Percentiles rank a stretch among this genome's conserved stretches.
Conservation (phyloP, 2,329 filamentous ascomycete genomes). For the Bipolaris gigantea region DNA sequence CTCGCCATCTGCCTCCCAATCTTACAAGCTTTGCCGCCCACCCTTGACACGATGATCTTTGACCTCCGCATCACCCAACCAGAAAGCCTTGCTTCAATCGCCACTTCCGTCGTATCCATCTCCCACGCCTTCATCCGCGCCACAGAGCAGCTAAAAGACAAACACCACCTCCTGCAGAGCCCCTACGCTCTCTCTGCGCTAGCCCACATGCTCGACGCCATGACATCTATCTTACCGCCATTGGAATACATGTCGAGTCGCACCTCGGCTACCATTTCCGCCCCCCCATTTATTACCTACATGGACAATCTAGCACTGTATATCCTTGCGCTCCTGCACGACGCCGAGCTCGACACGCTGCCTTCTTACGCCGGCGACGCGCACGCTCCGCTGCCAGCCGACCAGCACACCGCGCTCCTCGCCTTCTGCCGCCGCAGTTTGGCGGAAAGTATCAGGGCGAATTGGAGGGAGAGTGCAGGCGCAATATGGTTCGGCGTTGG, state of each 20-base stretch:
- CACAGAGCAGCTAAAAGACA: conserved; percentile 42
- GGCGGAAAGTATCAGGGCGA: conserved; percentile 47
- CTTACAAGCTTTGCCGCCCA: conserved; percentile 50
- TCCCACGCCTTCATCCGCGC: conserved; percentile 45
- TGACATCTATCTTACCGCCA: conserved; percentile 46
- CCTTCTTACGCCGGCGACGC: conserved; percentile 22
- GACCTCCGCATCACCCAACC: conserved; percentile 50
- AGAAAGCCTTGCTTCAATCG: conserved; percentile 42
- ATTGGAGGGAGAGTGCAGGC: conserved; percentile 47
- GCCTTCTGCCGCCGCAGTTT: conserved; percentile 48
- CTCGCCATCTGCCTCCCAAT: conserved; percentile 59
- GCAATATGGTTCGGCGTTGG: conserved; percentile 53
- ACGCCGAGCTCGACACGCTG: conserved; percentile 17
- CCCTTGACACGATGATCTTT: conserved; percentile 51
- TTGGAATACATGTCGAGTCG: conserved; percentile 53
- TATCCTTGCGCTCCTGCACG: conserved; percentile 29
- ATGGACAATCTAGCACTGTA: conserved; percentile 48
- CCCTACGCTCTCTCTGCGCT: conserved; percentile 46
- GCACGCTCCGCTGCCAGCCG: not conserved
- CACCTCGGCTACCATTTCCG: conserved; percentile 6
- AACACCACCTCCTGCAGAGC: conserved; percentile 42
- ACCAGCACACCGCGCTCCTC: conserved; percentile 18
- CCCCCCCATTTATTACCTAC: conserved; percentile 41
- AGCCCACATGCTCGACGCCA: conserved; percentile 46
- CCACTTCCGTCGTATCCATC: conserved; percentile 44